Base-by-base conservation (phyloP, 257 asterid genomes). In the Solanum dulcamara region DNA sequence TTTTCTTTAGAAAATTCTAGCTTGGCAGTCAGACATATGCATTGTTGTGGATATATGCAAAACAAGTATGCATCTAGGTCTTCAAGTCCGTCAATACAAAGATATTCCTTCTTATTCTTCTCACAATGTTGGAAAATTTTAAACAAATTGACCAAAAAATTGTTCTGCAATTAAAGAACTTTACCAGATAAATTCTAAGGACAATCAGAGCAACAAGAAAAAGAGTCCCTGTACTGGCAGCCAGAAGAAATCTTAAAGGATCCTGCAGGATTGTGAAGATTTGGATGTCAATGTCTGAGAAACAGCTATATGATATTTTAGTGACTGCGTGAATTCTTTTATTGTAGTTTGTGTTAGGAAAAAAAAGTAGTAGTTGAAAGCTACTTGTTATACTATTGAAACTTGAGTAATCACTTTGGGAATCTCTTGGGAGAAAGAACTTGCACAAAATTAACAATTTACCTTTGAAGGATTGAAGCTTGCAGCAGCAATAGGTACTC, bases 401-500 rank as follows among this genome's bases (percentile, higher is more conserved):
- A 57, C 14, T 3, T n/a, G 66, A 57, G 64, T 57, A 8, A 10
- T 22, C 64, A 57, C 64, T 57, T 57, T 22, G 30, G 17, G 14
- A 46, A 15, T 46, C 10, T 9, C 33, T 1, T 2, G 55, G 13
- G 55, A 74, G 57, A 40, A 72, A 12, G 53, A 74, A n/a, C 13
- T 40, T 12, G 55, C 66, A 57, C 30, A 57, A 10, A 57, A 30
- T 57, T 57, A 57, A n/a, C 26, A 44, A 77, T 44, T 77, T 85
- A 93, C 97, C 94, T 92, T 95, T 28, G 95, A 80, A 85, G 97
- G 98, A 89, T 89, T 92, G 89, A 96, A 96, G 87, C 95, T 92
- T 84, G 95, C 98, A 64, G 98, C 98, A 30, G 99, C 97, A 87
- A 96, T 89, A 42, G 99, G 99, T 68, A 84, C 94, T 86, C 99